These are phyloP conservation scores for Colletotrichum nymphaeae DNA, from an alignment of 2,329 filamentous ascomycete genomes.

Conservation along the genomic window DNA sequence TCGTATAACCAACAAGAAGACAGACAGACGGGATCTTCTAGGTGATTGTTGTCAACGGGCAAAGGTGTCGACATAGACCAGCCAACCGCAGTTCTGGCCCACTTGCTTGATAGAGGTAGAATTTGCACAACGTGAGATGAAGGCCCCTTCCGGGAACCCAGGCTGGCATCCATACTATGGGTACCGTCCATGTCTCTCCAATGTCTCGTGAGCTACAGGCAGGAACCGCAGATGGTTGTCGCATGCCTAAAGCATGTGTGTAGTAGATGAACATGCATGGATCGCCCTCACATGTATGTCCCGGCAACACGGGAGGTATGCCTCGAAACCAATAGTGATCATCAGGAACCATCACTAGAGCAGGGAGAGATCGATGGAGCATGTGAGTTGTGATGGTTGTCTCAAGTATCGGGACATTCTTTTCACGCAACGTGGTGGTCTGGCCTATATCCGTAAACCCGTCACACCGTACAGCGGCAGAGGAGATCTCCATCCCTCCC, in stretches of 20 bases:
- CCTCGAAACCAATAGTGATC: neutral
- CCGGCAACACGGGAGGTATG: neutral
- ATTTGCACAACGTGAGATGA: neutral
- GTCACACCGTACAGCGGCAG: neutral
- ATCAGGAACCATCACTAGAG: neutral
- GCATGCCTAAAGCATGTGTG: neutral
- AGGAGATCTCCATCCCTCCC: neutral
- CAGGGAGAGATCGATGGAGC: neutral
- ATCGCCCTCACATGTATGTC: neutral
- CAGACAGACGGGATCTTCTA: neutral
- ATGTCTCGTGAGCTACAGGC: neutral
- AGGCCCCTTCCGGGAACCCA: constrained; percentile 11
- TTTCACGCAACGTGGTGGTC: neutral
- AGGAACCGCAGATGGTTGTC: neutral
- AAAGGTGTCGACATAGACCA: neutral
- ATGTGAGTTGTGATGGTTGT: neutral
- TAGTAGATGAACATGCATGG: neutral
- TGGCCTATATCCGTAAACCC: too few species aligned
- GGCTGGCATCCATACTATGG: constrained; percentile 1
- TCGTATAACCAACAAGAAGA: neutral
- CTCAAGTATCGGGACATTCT: neutral
- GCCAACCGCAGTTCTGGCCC: neutral
- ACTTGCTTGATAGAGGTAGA: neutral
- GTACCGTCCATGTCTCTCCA: neutral
- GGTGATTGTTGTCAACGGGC: neutral